A percentile compares a stretch with the other conserved stretches of the same genome.
These are phyloP conservation scores for Arthrobotrys sphaeroides DNA, from an alignment of 2,329 filamentous ascomycete genomes.

Conservation along the genomic window DNA sequence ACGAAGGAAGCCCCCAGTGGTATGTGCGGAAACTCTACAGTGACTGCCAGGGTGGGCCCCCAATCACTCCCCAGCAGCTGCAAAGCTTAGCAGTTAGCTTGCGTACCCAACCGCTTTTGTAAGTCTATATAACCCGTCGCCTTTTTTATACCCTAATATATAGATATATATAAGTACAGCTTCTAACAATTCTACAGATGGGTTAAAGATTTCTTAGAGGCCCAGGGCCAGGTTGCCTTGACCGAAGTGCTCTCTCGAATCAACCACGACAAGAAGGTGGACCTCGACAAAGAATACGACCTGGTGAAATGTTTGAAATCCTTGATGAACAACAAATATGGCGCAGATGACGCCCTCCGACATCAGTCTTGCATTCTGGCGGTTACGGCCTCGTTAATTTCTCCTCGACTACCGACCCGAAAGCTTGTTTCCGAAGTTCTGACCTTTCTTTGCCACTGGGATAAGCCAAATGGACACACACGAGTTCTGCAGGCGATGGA, in stretches of 20 bases:
- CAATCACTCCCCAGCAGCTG: conserved; percentile 87
- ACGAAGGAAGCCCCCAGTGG: conserved; percentile 97
- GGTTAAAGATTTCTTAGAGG: conserved; percentile 96
- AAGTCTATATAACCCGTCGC: conserved; percentile 17
- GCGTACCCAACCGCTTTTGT: conserved; percentile 85
- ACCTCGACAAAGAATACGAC: conserved; percentile 91
- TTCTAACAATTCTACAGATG: conserved; percentile 68
- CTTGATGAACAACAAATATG: conserved; percentile 99
- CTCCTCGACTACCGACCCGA: conserved; percentile 85
- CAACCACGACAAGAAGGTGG: conserved; percentile 78
- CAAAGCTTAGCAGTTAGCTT: conserved; percentile 93
- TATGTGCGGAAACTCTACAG: conserved; percentile 92
- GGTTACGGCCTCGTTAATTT: conserved; percentile 84
- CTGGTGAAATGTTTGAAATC: conserved; percentile 98
- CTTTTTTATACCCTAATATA: not conserved
- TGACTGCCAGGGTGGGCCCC: conserved; percentile 71
- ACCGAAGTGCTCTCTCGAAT: conserved; percentile 94
- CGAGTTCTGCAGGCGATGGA: conserved; percentile 96
- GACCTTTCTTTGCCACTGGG: conserved; percentile 96
- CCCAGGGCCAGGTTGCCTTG: conserved; percentile 93
- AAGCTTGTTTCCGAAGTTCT: conserved; percentile 96
- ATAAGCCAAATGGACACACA: conserved; percentile 83
- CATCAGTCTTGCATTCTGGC: conserved; percentile 92
- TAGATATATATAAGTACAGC: not conserved
- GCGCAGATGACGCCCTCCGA: conserved; percentile 89